These are phyloP conservation scores for Sporothrix globosa DNA, from an alignment of 2,329 filamentous ascomycete species.

Conservation along the genomic window DNA sequence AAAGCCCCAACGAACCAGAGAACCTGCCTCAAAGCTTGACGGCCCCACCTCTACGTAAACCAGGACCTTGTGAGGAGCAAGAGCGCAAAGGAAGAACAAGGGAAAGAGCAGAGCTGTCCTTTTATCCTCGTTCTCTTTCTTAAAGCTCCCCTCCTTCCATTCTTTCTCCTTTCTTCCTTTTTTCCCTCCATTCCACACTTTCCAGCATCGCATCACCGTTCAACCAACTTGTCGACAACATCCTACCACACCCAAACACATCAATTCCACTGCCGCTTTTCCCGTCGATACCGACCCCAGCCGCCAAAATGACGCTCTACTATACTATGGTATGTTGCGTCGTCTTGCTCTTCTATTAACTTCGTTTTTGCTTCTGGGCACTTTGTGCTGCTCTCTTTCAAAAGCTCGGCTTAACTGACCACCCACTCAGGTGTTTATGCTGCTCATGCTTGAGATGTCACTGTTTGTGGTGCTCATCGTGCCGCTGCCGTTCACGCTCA, in stretches of 20 bases:
- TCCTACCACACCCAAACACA: neutral
- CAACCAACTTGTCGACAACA: neutral
- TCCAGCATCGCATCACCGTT: neutral
- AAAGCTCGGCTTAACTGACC: conserved; percentile 10
- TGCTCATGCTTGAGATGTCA: conserved; percentile 80
- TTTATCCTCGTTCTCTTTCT: neutral
- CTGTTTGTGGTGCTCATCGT: conserved; percentile 80
- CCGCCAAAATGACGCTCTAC: conserved; percentile 60
- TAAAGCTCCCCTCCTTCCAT: conserved; percentile 8
- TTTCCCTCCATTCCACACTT: neutral
- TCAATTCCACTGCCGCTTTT: neutral
- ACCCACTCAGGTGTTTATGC: conserved; percentile 70
- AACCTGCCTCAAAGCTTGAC: conserved; percentile 19
- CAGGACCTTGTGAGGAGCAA: neutral
- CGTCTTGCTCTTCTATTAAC: neutral
- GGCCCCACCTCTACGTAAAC: conserved; percentile 19
- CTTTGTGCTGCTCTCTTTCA: neutral
- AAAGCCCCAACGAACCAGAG: neutral
- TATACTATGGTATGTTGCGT: conserved; percentile 54
- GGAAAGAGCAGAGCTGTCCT: conserved; percentile 23
- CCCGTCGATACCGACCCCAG: neutral
- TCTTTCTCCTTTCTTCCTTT: neutral
- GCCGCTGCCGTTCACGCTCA: conserved; percentile 83
- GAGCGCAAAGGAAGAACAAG: neutral
- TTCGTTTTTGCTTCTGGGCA: neutral